Evolutionary conservation across 2,329 filamentous ascomycete species (phyloP).

Genomic region (Fusarium xylarioides): DNA sequence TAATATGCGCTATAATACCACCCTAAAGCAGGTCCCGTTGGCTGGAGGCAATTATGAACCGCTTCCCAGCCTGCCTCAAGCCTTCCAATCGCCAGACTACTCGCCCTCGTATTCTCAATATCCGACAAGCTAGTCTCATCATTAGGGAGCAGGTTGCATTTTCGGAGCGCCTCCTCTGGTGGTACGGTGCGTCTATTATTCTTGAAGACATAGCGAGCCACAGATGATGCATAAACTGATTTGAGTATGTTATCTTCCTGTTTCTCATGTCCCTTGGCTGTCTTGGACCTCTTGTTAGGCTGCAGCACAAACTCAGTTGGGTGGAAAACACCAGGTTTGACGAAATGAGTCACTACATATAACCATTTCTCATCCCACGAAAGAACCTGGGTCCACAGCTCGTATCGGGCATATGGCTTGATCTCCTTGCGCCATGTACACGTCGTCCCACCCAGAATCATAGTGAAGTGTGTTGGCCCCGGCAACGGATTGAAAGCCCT

Average conservation of each 20-base stretch:
- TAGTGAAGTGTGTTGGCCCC: background rate
- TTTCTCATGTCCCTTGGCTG: background rate
- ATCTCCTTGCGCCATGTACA: background rate
- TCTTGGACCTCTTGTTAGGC: background rate
- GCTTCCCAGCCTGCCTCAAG: background rate
- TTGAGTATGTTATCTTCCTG: background rate
- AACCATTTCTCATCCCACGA: background rate
- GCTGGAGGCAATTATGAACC: background rate
- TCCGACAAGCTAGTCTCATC: background rate
- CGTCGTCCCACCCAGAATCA: background rate
- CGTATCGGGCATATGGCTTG: background rate
- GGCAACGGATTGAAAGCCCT: background rate
- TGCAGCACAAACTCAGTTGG: background rate
- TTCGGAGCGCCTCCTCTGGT: background rate
- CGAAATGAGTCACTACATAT: background rate
- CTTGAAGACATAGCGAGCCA: background rate
- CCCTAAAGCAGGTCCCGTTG: background rate
- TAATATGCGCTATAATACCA: background rate
- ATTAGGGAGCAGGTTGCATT: background rate
- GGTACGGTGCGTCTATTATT: background rate
- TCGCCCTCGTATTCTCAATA: background rate
- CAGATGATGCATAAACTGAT: background rate
- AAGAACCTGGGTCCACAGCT: background rate
- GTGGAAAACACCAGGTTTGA: background rate
- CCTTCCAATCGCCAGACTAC: background rate